These are phyloP conservation scores for Dichotomopilus funicola DNA, from an alignment of 2,329 filamentous ascomycete genomes.

Conservation along the genomic window DNA sequence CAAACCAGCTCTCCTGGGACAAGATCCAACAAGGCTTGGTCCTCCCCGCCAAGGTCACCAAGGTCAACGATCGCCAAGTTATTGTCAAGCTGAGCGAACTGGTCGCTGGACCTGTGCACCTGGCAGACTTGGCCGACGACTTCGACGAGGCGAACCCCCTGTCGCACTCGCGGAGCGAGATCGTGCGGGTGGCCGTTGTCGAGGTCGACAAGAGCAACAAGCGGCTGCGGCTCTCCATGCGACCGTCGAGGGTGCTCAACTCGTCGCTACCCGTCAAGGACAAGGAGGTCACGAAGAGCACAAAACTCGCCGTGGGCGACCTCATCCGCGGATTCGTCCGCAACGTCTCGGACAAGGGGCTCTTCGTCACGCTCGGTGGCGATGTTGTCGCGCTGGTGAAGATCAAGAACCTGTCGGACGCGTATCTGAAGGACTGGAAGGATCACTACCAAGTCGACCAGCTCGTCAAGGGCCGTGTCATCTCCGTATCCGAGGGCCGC, in stretches of 20 bases:
- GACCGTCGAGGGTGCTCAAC: conserved; percentile 83
- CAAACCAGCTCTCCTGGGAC: conserved; percentile 57
- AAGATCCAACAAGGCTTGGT: conserved; percentile 73
- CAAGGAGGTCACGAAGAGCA: conserved; percentile 63
- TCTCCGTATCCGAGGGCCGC: conserved; percentile 61
- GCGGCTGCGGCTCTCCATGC: conserved; percentile 70
- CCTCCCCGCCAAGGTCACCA: conserved; percentile 76
- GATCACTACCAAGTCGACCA: conserved; percentile 80
- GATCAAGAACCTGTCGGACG: conserved; percentile 82
- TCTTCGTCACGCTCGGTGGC: conserved; percentile 80
- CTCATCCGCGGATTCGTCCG: conserved; percentile 88
- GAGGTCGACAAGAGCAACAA: conserved; percentile 79
- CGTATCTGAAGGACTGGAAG: conserved; percentile 94
- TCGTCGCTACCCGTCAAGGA: conserved; percentile 77
- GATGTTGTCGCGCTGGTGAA: conserved; percentile 76
- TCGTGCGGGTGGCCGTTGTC: conserved; percentile 80
- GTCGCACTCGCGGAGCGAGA: conserved; percentile 73
- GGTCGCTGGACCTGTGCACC: conserved; percentile 70
- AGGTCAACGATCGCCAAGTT: conserved; percentile 74
- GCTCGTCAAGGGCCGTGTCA: conserved; percentile 80
- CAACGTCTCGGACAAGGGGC: conserved; percentile 78
- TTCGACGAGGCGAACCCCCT: conserved; percentile 73
- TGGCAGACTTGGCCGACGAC: conserved; percentile 81
- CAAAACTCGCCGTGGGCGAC: conserved; percentile 70
- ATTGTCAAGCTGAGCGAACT: conserved; percentile 78